Conservation (phyloP, 768 basidiomycete species). For the Termitomyces sp. region DNA sequence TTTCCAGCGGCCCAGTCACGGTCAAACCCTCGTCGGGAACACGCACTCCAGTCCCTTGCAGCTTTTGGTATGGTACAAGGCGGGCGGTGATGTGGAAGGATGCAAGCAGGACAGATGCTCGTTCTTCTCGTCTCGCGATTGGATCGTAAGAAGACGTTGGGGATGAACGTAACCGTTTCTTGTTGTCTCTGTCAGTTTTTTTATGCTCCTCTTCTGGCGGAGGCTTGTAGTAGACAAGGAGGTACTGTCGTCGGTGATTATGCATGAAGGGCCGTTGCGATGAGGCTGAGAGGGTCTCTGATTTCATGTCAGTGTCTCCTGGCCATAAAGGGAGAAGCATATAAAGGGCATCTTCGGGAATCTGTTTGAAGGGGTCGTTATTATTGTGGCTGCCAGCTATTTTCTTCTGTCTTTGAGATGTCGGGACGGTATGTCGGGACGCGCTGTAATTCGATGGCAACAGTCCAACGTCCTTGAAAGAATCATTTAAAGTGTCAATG, state of each 20-base stretch:
- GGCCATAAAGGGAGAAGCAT: constrained; percentile 89
- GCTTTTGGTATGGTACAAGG: constrained; percentile 65
- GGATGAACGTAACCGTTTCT: constrained; percentile 38
- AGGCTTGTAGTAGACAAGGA: constrained; percentile 75
- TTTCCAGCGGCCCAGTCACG: constrained; percentile 54
- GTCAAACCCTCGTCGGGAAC: constrained; percentile 68
- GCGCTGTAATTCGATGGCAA: constrained; percentile 45
- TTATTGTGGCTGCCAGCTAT: constrained; percentile 20
- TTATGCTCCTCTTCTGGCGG: constrained; percentile 16
- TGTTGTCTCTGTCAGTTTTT: constrained; percentile 29
- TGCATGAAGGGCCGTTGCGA: constrained; percentile 34
- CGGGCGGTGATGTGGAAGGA: constrained; percentile 74
- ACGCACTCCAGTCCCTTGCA: constrained; percentile 69
- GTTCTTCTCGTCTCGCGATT: constrained; percentile 30
- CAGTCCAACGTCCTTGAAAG: constrained; percentile 78
- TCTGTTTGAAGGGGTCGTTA: constrained; percentile 50
- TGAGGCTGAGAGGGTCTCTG: constrained; percentile 21
- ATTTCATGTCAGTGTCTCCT: constrained; percentile 55
- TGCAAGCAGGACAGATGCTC: constrained; percentile 43
- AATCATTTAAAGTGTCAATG: constrained; percentile 64
- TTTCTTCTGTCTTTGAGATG: constrained; percentile 25
- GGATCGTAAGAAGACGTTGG: constrained; percentile 33
- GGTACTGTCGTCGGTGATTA: constrained; percentile 55
- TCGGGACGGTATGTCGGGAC: constrained; percentile 22
- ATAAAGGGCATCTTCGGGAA: constrained; percentile 67